Base-by-base conservation (phyloP, 257 asterid genomes). In the Salvia rosmarinus region DNA sequence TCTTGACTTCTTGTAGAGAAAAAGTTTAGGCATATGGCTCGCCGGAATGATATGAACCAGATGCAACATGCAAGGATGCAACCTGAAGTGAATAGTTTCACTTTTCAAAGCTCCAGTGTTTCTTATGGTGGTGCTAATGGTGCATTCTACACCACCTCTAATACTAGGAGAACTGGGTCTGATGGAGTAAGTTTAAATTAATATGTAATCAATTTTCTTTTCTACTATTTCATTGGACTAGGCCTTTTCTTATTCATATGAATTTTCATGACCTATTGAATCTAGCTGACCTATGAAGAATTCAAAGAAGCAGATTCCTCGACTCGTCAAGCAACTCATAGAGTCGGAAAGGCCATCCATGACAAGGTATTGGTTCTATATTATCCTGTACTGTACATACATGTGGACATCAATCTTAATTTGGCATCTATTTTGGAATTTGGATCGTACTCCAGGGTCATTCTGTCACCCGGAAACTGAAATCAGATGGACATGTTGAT, bases 51-150 rank as follows among this genome's bases (percentile, higher is more conserved):
- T 66, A 68, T 75, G n/a, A 69, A 78, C 80, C 85, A 63, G 75
- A 77, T 68, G 44, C 76, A 58, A 11, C 75, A 74, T 51, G 74
- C 42, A 19, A 75, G 69, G 67, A 37, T 85, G 21, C 96, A 58
- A 50, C 95, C 95, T 20, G 88, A 70, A 70, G 67, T 82, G 54
- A 95, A 72, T 43, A 83, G 89, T 83, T 83, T 86, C 76, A 75
- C 84, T 66, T 95, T 91, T 74, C 96, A 91, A 79, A 91, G 96
- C 75, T 86, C 95, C 55, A 78, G 83, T 78, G 85, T 88, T 74
- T 72, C 94, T 32, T 91, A 95, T 68, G 97, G 99, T 20, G 96
- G 98, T 80, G 77, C 88, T 37, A 79, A 89, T 83, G 99, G 99
- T 63, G 77, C 87, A 47, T 88, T 88, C 80, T 84, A 91, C 77